These are phyloP conservation scores for Fusarium sacchari DNA, from an alignment of 2,329 filamentous ascomycete species.

Conservation along the genomic window DNA sequence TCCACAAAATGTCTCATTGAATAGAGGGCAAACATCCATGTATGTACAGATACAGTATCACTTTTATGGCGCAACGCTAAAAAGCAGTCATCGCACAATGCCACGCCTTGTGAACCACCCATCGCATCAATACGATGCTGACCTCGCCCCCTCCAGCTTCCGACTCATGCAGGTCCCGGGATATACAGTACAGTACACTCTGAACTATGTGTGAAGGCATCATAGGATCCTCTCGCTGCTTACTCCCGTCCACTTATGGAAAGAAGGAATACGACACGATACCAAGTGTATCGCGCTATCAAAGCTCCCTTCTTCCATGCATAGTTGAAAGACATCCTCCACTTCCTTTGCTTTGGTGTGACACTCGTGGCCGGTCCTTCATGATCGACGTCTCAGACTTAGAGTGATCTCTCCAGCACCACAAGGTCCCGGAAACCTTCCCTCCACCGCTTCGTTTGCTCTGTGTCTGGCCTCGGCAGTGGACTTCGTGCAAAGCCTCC, in stretches of 20 bases:
- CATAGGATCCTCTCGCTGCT: neutral
- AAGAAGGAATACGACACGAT: neutral
- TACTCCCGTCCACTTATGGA: neutral
- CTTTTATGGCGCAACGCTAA: conserved; percentile 14
- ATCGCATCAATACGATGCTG: conserved; percentile 15
- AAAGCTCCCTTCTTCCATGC: conserved; percentile 6
- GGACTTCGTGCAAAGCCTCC: conserved; percentile 60
- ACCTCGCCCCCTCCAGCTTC: conserved; percentile 2
- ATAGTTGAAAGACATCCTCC: neutral
- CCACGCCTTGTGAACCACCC: conserved; percentile 4
- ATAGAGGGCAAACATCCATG: neutral
- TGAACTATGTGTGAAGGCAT: conserved; percentile 6
- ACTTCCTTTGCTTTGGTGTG: conserved; percentile 16
- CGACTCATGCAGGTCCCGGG: conserved; percentile 30
- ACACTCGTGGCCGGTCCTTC: conserved; percentile 11
- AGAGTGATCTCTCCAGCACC: conserved; percentile 60
- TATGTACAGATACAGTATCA: neutral
- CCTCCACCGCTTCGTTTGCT: conserved; percentile 62
- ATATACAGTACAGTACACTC: no score
- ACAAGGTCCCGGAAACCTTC: conserved; percentile 65
- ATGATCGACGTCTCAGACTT: conserved; percentile 37
- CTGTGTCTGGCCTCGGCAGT: conserved; percentile 56
- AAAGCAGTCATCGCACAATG: conserved; percentile 2
- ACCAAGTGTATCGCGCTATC: neutral
- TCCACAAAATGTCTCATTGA: conserved; percentile 14